Evolutionary conservation across 2,329 filamentous ascomycete species (phyloP).

Genomic region (Ceratocystis albifundus): DNA sequence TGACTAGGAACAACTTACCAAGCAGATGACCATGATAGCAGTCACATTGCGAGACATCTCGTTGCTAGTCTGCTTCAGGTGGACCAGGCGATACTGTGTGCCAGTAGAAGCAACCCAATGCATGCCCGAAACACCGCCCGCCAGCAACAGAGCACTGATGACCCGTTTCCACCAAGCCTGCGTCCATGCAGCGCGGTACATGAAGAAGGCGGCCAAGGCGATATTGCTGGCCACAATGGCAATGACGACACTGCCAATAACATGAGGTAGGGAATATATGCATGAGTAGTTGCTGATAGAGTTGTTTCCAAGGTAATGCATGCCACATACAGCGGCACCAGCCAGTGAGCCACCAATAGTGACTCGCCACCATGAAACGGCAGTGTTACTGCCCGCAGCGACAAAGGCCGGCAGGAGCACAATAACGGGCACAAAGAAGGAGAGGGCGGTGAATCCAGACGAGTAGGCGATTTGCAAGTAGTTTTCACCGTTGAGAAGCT

Average conservation of each 20-base stretch:
- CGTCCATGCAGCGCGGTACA: conserved; percentile 63
- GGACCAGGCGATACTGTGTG: conserved; percentile 52
- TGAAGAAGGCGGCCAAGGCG: conserved; percentile 66
- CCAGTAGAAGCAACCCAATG: conserved; percentile 71
- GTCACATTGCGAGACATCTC: conserved; percentile 50
- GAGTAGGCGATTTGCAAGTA: conserved; percentile 64
- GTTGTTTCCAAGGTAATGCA: conserved; percentile 81
- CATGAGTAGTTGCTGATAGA: conserved; percentile 68
- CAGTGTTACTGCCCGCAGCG: conserved; percentile 50
- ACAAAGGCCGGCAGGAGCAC: conserved; percentile 64
- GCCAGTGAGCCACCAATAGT: conserved; percentile 54
- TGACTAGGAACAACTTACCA: conserved; percentile 40
- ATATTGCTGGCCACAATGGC: conserved; percentile 59
- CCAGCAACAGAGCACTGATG: conserved; percentile 55
- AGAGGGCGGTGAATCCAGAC: conserved; percentile 58
- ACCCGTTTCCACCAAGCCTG: conserved; percentile 65
- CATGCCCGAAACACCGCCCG: conserved; percentile 70
- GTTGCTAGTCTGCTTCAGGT: conserved; percentile 33
- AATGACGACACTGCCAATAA: conserved; percentile 59
- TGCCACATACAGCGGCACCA: conserved; percentile 65
- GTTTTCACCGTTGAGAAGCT: conserved; percentile 50
- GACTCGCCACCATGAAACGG: conserved; percentile 47
- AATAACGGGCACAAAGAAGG: conserved; percentile 67
- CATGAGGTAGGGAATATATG: conserved; percentile 45
- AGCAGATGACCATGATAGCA: conserved; percentile 59